Evolutionary conservation across 208 protist species (phyloP).

Genomic region (Leishmania amazonensis): DNA sequence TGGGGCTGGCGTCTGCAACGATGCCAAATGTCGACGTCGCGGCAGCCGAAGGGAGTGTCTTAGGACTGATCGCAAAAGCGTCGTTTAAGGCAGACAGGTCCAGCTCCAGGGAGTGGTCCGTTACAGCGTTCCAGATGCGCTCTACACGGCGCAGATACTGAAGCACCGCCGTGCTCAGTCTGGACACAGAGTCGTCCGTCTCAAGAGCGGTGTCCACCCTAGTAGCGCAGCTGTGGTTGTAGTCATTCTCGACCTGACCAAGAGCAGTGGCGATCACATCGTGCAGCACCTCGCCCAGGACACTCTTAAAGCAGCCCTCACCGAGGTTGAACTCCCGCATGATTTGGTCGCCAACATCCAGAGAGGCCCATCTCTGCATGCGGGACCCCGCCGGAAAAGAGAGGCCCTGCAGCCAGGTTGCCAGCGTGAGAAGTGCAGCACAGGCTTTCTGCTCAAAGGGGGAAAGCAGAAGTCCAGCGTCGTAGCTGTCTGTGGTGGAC

Average conservation of each 20-base stretch:
- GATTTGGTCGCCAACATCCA: constrained; percentile 31
- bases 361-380: constrained; percentile 20
- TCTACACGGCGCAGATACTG: constrained; percentile 26
- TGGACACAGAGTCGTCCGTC: constrained; percentile 8
- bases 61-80: constrained; percentile 5
- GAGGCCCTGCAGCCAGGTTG: constrained; percentile 9
- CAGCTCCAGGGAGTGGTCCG: constrained; percentile 18
- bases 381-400: constrained; percentile 11
- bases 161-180: constrained; percentile 6
- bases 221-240: not conserved
- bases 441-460: constrained; percentile 10
- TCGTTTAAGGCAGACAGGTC: constrained; percentile 10
- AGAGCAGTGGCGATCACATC: constrained; percentile 9
- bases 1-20: not conserved
- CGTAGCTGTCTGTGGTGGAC: not conserved
- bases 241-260: constrained; percentile 10
- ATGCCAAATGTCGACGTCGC: not conserved
- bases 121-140: constrained; percentile 24
- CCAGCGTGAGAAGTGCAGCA: constrained; percentile 21
- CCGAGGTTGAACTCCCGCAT: constrained; percentile 23
- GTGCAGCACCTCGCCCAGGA: constrained; percentile 21
- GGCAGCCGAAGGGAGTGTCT: not conserved
- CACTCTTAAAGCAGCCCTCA: constrained; percentile 13
- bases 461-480: not conserved
- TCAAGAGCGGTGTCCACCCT: not conserved